phyloP scores from a whole-genome alignment of 176 grass and related monocot genomes.

The Aegilops speltoides region DNA sequence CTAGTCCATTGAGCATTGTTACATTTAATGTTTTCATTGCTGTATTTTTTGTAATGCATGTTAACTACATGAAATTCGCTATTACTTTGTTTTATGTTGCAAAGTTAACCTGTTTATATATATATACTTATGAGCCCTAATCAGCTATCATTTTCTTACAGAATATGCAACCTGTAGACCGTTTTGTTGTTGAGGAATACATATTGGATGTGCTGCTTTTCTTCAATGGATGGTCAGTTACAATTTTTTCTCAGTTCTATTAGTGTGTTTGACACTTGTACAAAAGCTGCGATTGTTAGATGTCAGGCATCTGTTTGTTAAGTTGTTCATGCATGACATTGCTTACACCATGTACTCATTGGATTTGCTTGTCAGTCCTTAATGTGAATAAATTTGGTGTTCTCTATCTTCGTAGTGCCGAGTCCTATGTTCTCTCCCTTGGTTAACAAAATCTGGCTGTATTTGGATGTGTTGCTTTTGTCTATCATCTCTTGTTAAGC shows the following conservation, averaged over 20 bases:
- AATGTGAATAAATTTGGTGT: neutral
- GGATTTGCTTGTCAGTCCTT: conserved; percentile 17
- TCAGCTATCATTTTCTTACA: conserved; percentile 47
- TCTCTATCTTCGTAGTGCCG: conserved; percentile 12
- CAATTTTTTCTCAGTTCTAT: conserved; percentile 1
- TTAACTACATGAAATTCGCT: neutral
- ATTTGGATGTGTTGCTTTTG: neutral
- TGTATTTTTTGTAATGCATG: conserved; percentile 2
- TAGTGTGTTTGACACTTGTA: neutral
- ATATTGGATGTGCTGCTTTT: conserved; percentile 97
- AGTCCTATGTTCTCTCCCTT: neutral
- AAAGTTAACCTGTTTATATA: conserved; percentile 2
- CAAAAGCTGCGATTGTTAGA: conserved; percentile 1
- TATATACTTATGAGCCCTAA: conserved; percentile 26
- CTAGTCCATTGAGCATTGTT: conserved; percentile 4
- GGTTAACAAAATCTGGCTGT: neutral
- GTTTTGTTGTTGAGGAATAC: conserved; percentile 96
- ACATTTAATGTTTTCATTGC: conserved; percentile 4
- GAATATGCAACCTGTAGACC: conserved; percentile 91
- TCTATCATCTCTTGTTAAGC: neutral
- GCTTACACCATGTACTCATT: neutral
- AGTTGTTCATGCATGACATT: conserved; percentile 23
- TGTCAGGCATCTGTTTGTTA: neutral
- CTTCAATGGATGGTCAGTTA: conserved; percentile 98
- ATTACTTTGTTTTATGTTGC: conserved; percentile 1